Evolutionary conservation across 1,284 basidiomycete genomes (phyloP), one percentile per base, ranked within the genome.

Genomic region (Austroboletus novae-zelandiae): DNA sequence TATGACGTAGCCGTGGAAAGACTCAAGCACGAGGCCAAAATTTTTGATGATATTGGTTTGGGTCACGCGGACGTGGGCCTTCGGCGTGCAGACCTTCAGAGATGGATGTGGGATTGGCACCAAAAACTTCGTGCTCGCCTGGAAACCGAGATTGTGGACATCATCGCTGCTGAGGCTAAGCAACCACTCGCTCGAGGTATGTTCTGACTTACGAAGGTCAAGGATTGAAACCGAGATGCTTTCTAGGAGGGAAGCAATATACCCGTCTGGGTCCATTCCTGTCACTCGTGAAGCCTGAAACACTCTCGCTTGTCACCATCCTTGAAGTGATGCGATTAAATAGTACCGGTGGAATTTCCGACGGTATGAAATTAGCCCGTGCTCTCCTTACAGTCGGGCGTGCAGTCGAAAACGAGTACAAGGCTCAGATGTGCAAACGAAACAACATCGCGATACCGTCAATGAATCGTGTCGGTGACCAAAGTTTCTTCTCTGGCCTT

Each of bases 101-200:
- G 73, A 29, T 90, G 89, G 88, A 94, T 95, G 91, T 90, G 89
- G 83, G 73, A 83, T 4, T 97, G 93, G 94, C 84, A 93, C 58
- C 64, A 74, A n/a, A 78, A 78, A 48, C 76, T 96, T 27, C 72
- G 78, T 30, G 67, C 51, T 2, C 71, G 81, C 14, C 68, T 95
- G 10, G 71, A 74, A 51, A 60, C 69, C 0, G 84, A 89, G 54
- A 79, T 93, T 27, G 65, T 69, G 13, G 70, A 67, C 3, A 76
- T 93, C 40, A 57, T 73, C 1, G 55, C 62, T 20, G 61, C 72
- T 13, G 80, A 80, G 57, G 62, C 58, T 20, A 65, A 63, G 51
- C 51, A 50, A 40, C 51, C 36, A 20, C 36, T 18, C 9, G 7
- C 44, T 25, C 53, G 55, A 47, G 53, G 61, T 64, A 45, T 32